Evolutionary conservation across 352 stramenopile genomes (phyloP), one percentile per base, ranked within the genome.

Genomic region (Phytophthora litchii): DNA sequence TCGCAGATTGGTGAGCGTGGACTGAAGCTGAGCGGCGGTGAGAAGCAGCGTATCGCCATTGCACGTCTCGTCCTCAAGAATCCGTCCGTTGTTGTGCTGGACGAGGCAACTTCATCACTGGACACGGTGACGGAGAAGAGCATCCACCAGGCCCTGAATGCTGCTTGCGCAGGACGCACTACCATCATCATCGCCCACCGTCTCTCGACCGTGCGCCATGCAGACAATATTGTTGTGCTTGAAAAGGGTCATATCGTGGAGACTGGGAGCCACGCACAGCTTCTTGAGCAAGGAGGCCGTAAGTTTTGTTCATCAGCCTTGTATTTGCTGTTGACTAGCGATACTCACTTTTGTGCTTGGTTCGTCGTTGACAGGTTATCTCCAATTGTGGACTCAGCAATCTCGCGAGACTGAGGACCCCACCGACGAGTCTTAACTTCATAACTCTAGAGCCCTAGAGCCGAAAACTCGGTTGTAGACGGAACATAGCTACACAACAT

Each of bases 41-140:
- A 94, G 70, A 94, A 94, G 65, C 85, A 94, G 54, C 85, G 85
- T 37, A 84, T 94, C 14, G 85, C 85, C 9, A 94, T 94, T 45
- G 85, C 85, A 8, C 83, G 85, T 1, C 52, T 89, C 13, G 82
- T 94, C 32, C 63, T 94, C 11, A 92, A 92, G 67, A 89, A 91
- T 52, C 80, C 85, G 17, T 74, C 64, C 2, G 57, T 94, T n/a
- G 80, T 94, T 13, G 56, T 94, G 37, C 70, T 92, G 19, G 85
- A 94, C 59, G 85, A 94, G 48, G 85, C 85, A 37, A 94, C 85
- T 13, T 87, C 76, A 9, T 88, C 85, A 17, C 72, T 94, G 19
- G 85, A 94, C 56, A 91, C 78, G 16, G 57, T 83, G 14, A 94
- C 81, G 12, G 84, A 93, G 61, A 71, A 76, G 35, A 85, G 74